These are phyloP conservation scores for Trichopus zeylanicus DNA, from an alignment of 116 monocot species.

Conservation along the genomic window DNA sequence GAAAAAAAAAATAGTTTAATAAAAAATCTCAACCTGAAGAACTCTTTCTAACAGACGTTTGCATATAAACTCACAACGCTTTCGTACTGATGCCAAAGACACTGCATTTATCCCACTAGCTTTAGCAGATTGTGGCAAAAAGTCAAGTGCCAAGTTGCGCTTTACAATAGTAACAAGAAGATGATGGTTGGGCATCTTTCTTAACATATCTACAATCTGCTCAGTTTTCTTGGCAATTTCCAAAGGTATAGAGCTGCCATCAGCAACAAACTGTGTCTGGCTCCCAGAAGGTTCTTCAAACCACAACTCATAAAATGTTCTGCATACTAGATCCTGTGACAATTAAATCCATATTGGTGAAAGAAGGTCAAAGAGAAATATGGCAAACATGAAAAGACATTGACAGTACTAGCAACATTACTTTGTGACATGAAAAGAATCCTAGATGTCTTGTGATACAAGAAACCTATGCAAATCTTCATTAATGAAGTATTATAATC, in stretches of 20 bases:
- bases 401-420: too few relatives aligned
- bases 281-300: constrained; percentile 88
- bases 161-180: constrained; percentile 76
- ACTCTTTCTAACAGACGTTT: constrained; percentile 86
- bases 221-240: constrained; percentile 96
- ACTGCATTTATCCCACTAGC: constrained; percentile 63
- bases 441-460: too few relatives aligned
- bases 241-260: constrained; percentile 86
- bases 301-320: constrained; percentile 98
- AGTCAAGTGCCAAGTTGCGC: constrained; percentile 81
- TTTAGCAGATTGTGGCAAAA: constrained; percentile 92
- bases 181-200: constrained; percentile 70
- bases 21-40: constrained; percentile 59
- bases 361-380: neutral
- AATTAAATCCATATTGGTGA: constrained; percentile 8
- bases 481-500: too few relatives aligned
- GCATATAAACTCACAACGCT: constrained; percentile 93
- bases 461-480: too few relatives aligned
- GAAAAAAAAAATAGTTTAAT: constrained; percentile 11
- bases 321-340: constrained; percentile 87
- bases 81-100: constrained; percentile 67
- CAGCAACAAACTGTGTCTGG: constrained; percentile 72
- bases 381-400: too few relatives aligned
- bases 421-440: too few relatives aligned
- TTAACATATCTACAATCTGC: constrained; percentile 85